Evolutionary conservation across 2,329 filamentous ascomycete species (phyloP), one percentile per base, ranked within the genome.

Genomic region (Aspergillus sp.): DNA sequence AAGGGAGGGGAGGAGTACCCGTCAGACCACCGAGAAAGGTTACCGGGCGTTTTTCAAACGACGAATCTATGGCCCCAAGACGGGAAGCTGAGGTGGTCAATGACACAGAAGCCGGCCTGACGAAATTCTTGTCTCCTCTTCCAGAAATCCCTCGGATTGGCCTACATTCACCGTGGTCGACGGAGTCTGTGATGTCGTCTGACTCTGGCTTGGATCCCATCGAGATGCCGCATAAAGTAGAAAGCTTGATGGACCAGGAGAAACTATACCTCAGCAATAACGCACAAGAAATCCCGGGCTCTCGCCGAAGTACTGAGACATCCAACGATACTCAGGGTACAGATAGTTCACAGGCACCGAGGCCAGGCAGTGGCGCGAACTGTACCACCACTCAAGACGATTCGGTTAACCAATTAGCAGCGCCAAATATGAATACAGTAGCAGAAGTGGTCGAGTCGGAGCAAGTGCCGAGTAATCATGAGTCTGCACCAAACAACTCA

Each of bases 161-260:
- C 24, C 73, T 84, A 7, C 80, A 85, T 64, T 79, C 80, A 22
- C 81, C 83, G 58, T 80, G 83, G 56, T 93, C 90, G 0, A 83
- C 86, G 62, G 87, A 90, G 52, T 91, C 88, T 43, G 78, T 84
- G 49, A 71, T 82, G 53, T 89, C 86, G 3, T 80, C 76, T 3
- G 80, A 79, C 18, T 86, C 84, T 0, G 81, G 75, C 9, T 78
- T 74, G 48, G 83, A 85, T 64, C 87, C 85, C 0, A 80, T 91
- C 30, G 86, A 86, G 65, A 76, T 88, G 68, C 89, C 89, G 0
- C 82, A 85, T 12, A 80, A 85, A 42, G 85, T 92, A 48, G 89
- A 93, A 66, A 89, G 83, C 66, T 85, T 93, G 66, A 90, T 96
- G 84, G 85, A 85, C 61, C 86, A 89, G 6, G 90, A 95, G 70